These are phyloP conservation scores for Phytophthora meadii DNA, from an alignment of 352 stramenopile genomes.

Conservation along the genomic window DNA sequence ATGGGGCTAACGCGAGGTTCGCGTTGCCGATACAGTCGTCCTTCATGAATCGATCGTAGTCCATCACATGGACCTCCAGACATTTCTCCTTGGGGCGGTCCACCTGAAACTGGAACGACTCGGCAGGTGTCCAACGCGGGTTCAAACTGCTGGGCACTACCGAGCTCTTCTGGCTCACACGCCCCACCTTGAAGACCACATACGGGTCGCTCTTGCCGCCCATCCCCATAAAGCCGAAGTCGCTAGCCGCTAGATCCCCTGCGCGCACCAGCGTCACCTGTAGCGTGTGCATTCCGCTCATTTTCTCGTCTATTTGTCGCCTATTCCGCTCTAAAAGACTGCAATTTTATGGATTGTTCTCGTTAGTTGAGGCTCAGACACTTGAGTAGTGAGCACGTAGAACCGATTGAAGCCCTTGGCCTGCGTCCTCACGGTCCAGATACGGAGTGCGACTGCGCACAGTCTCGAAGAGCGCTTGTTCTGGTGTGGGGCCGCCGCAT, in stretches of 20 bases:
- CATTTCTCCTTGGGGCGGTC: constrained; percentile 66
- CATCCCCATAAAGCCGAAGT: constrained; percentile 75
- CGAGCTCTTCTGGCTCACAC: constrained; percentile 58
- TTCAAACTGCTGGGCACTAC: constrained; percentile 56
- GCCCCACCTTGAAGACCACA: constrained; percentile 66
- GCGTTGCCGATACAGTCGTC: constrained; percentile 66
- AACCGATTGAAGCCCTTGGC: background rate
- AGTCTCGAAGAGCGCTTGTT: background rate
- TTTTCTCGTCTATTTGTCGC: constrained; percentile 2
- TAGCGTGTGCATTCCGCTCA: constrained; percentile 60
- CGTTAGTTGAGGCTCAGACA: no score
- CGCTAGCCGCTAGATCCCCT: constrained; percentile 57
- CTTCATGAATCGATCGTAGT: constrained; percentile 67
- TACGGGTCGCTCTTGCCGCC: constrained; percentile 83
- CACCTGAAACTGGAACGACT: constrained; percentile 72
- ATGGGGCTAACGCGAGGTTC: constrained; percentile 58
- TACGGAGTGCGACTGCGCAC: constrained; percentile 34
- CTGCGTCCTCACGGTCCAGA: constrained; percentile 21
- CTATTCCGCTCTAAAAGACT: constrained; percentile 1
- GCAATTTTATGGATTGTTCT: constrained; percentile 1
- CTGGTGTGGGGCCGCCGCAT: constrained; percentile 16
- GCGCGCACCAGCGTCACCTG: constrained; percentile 63
- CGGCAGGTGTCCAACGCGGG: constrained; percentile 60
- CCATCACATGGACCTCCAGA: constrained; percentile 65
- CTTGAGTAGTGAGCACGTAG: background rate